Conservation (phyloP, 116 monocot genomes). For the Iris pallida region DNA sequence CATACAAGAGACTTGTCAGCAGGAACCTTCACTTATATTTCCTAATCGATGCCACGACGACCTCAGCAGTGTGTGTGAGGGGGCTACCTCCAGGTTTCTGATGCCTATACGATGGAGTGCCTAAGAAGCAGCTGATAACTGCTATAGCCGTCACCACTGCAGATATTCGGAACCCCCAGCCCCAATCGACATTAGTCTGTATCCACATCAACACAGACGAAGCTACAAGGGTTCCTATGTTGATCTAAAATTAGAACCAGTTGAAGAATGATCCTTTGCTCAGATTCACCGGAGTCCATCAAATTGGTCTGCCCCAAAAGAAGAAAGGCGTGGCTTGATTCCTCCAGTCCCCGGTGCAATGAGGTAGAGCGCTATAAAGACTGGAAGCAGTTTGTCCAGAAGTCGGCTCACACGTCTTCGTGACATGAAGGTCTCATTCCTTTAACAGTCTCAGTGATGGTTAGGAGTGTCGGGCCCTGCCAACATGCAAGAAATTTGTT, state of each 20-base stretch:
- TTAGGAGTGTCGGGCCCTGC: constrained; percentile 39
- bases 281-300: constrained; percentile 38
- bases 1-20: constrained; percentile 28
- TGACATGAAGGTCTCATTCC: constrained; percentile 38
- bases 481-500: not conserved
- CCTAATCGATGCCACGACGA: constrained; percentile 39
- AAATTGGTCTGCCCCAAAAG: constrained; percentile 53
- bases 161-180: constrained; percentile 51
- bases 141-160: constrained; percentile 47
- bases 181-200: constrained; percentile 51
- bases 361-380: constrained; percentile 44
- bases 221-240: constrained; percentile 42
- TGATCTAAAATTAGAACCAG: constrained; percentile 55
- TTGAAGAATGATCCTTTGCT: constrained; percentile 57
- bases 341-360: constrained; percentile 46
- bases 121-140: constrained; percentile 42
- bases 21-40: constrained; percentile 31
- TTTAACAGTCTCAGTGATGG: constrained; percentile 41
- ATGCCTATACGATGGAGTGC: constrained; percentile 35
- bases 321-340: constrained; percentile 50
- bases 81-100: constrained; percentile 61
- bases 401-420: constrained; percentile 29
- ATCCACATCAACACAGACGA: constrained; percentile 45
- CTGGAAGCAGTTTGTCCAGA: constrained; percentile 20
- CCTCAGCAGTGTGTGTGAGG: constrained; percentile 38